A percentile compares a stretch with the other conserved stretches of the same genome.
Conservation (phyloP, 805 yeast species). For the Metschnikowia kofuensis region DNA sequence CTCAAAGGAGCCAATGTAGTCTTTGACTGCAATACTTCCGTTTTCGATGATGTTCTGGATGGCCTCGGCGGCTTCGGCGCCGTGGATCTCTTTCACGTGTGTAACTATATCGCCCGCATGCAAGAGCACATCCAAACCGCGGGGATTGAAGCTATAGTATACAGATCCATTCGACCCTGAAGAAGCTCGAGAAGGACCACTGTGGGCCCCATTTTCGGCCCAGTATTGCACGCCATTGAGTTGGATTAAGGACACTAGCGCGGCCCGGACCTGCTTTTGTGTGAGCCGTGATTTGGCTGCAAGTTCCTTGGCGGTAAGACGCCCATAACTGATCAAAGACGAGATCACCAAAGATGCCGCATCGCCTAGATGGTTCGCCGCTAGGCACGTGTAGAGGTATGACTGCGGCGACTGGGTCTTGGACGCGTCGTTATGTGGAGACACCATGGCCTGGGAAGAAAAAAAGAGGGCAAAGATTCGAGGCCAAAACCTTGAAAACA, state of each 20-base stretch:
- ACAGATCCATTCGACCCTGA: constrained; percentile 16
- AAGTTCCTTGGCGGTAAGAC: constrained; percentile 57
- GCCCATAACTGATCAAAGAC: constrained; percentile 62
- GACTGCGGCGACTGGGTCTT: constrained; percentile 60
- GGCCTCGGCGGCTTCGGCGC: constrained; percentile 51
- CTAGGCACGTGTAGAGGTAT: constrained; percentile 52
- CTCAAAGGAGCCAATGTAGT: constrained; percentile 32
- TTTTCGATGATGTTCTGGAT: constrained; percentile 65
- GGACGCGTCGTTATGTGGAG: constrained; percentile 13
- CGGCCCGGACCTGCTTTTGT: constrained; percentile 51
- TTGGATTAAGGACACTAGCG: constrained; percentile 76
- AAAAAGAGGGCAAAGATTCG: too few species aligned
- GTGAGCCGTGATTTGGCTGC: constrained; percentile 46
- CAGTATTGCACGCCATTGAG: constrained; percentile 71
- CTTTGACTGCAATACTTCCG: constrained; percentile 62
- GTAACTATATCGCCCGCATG: constrained; percentile 76
- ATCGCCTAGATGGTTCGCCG: constrained; percentile 64
- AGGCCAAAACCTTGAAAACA: too few species aligned
- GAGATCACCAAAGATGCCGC: constrained; percentile 65
- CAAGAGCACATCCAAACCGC: constrained; percentile 59
- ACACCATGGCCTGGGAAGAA: background rate
- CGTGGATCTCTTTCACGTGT: constrained; percentile 45
- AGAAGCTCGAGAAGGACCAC: constrained; percentile 10
- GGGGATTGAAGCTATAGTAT: constrained; percentile 59
- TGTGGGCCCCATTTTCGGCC: constrained; percentile 35